Percentiles rank a stretch among this genome's conserved stretches.
Conservation (phyloP, 495 filamentous ascomycete species). For the Xylaria castorea region DNA sequence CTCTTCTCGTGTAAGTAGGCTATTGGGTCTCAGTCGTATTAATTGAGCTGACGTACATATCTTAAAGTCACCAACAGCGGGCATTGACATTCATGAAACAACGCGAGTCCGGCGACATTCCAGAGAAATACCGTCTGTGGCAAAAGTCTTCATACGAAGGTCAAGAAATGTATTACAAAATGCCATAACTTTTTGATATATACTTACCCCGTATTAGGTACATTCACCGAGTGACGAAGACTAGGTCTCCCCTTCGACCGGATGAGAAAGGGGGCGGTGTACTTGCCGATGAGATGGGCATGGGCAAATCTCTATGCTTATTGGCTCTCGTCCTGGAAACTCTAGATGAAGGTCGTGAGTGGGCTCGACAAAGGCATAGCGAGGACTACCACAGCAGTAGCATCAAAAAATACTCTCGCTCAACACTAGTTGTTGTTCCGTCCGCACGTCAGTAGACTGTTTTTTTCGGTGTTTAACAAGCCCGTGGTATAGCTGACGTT, state of each 20-base stretch:
- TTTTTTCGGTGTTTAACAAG: not conserved
- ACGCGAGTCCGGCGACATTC: slow-evolving; percentile 41
- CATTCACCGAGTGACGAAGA: slow-evolving; percentile 41
- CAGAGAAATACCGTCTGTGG: slow-evolving; percentile 38
- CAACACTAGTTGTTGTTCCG: slow-evolving; percentile 54
- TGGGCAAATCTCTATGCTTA: slow-evolving; percentile 54
- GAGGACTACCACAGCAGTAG: slow-evolving; percentile 9
- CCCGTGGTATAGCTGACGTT: not conserved
- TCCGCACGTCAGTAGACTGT: slow-evolving; percentile 35
- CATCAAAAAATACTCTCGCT: slow-evolving; percentile 33
- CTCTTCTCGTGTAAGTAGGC: slow-evolving; percentile 37
- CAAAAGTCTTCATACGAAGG: slow-evolving; percentile 27
- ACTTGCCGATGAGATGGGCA: slow-evolving; percentile 56
- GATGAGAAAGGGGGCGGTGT: slow-evolving; percentile 45
- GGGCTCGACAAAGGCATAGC: slow-evolving; percentile 42
- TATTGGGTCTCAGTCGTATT: not conserved
- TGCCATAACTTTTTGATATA: not conserved
- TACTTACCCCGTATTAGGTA: slow-evolving; percentile 30
- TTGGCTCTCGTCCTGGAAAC: slow-evolving; percentile 44
- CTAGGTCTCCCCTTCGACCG: slow-evolving; percentile 26
- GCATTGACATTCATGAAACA: slow-evolving; percentile 45
- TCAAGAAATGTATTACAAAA: slow-evolving; percentile 31
- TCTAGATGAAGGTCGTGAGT: slow-evolving; percentile 46
- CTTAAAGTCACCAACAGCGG: slow-evolving; percentile 43
- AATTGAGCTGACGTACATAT: not conserved